Evolutionary conservation across 805 yeast species (phyloP).

Genomic region (Candida ficus): DNA sequence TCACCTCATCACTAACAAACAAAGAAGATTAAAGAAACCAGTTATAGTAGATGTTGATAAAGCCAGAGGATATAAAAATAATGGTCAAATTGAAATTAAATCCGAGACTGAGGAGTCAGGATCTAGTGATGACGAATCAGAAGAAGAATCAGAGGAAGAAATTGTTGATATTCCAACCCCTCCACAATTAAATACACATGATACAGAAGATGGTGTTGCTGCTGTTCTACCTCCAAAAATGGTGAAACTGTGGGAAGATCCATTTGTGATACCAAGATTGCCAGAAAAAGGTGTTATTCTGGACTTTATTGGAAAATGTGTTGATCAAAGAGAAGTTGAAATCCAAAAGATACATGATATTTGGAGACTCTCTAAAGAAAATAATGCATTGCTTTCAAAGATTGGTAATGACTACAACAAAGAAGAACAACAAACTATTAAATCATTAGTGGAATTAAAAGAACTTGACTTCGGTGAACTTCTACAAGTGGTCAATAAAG

Average conservation of each 20-base stretch:
- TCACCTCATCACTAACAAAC: constrained; percentile 24
- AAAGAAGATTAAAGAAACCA: constrained; percentile 47
- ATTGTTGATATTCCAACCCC: constrained; percentile 30
- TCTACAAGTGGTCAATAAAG: constrained; percentile 34
- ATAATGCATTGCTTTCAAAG: constrained; percentile 31
- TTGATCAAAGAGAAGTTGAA: constrained; percentile 27
- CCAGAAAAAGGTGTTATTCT: constrained; percentile 65
- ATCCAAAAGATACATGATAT: constrained; percentile 31
- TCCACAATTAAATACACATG: constrained; percentile 30
- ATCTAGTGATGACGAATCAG: constrained; percentile 16
- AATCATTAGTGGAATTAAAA: constrained; percentile 29
- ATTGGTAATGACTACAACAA: constrained; percentile 22
- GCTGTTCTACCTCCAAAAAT: constrained; percentile 26
- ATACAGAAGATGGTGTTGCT: constrained; percentile 31
- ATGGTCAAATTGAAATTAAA: constrained; percentile 55
- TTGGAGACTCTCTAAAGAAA: constrained; percentile 29
- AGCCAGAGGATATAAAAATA: constrained; percentile 43
- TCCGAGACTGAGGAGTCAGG: constrained; percentile 35
- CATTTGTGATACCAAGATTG: constrained; percentile 52
- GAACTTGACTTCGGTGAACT: constrained; percentile 43
- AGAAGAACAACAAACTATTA: constrained; percentile 30
- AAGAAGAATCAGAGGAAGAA: constrained; percentile 21
- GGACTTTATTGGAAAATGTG: constrained; percentile 59
- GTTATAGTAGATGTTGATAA: constrained; percentile 50
- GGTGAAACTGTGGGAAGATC: constrained; percentile 25